Evolutionary conservation across 202 grass and related monocot genomes (phyloP), one percentile per base, ranked within the genome.

Genomic region (Musa balbisiana): DNA sequence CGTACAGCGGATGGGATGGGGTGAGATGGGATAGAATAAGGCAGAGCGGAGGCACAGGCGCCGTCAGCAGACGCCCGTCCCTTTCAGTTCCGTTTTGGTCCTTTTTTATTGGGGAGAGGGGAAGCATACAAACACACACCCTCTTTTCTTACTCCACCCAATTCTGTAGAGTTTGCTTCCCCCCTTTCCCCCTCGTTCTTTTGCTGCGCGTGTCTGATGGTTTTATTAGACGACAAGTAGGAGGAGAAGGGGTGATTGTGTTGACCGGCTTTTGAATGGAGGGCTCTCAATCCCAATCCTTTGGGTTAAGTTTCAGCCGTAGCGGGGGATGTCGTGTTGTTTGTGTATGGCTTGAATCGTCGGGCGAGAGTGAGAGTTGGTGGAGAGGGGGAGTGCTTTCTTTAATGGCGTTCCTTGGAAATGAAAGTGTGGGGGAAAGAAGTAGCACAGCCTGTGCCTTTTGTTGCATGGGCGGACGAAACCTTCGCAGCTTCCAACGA

Each of bases 361-460:
- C 4, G 33, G 33, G 33, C 33, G 33, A 26, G 33, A 67, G 1
- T 29, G 13, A 29, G 1, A 33, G 13, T 24, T 14, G 14, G 64
- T 16, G 9, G 63, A 23, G 11, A 12, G 23, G 11, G 20, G 26
- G 26, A 22, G 49, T 51, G 54, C 11, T 19, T 9, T 62, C 24
- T 60, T 63, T 76, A 8, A 9, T 65, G 74, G 59, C 21, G 59
- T 52, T 51, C 71, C 43, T 77, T 27, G 75, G 75, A 77, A 77
- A 77, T 77, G 75, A 77, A 64, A 77, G 55, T 64, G 75, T 66
- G 53, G 75, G 75, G 49, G 49, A 66, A 77, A 64, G 75, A 65
- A 26, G 56, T n/a, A 52, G 49, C 75, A 64, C 11, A 5, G 55
- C 11, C 20, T 63, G 29, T 10, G 25, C 33, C 51, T 76, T 76